Evolutionary conservation across 2,329 filamentous ascomycete genomes (phyloP).

Genomic region (Dactylonectria macrodidyma): DNA sequence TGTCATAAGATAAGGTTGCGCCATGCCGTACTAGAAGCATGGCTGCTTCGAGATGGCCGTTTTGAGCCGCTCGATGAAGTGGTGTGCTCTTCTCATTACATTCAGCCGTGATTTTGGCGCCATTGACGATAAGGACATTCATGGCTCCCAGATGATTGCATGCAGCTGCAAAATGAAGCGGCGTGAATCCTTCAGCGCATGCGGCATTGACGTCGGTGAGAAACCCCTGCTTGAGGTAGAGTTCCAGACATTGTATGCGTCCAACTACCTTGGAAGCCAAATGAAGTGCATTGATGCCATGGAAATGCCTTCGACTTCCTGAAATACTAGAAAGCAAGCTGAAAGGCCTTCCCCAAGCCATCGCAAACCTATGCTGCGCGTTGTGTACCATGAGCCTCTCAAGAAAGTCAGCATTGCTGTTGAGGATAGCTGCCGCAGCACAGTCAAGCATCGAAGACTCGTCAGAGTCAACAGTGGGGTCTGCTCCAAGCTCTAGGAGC

Average conservation of each 20-base stretch:
- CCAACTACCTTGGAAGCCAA: not conserved
- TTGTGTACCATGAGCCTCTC: not conserved
- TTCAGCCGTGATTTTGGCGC: not conserved
- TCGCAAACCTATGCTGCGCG: not conserved
- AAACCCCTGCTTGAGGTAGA: not conserved
- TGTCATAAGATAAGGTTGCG: not conserved
- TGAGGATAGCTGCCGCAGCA: not conserved
- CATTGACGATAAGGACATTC: not conserved
- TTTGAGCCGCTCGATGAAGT: not conserved
- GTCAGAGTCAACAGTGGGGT: not conserved
- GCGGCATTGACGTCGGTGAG: not conserved
- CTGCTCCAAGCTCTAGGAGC: conserved; percentile 7
- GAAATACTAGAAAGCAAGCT: no score
- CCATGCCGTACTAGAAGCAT: not conserved
- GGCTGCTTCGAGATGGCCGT: rapidly evolving
- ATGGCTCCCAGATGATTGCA: not conserved
- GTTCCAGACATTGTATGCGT: not conserved
- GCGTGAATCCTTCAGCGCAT: not conserved
- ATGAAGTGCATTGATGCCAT: not conserved
- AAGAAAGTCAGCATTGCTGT: not conserved
- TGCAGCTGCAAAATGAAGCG: conserved; percentile 15
- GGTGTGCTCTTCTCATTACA: not conserved
- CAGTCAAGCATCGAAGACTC: not conserved
- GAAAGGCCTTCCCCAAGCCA: not conserved
- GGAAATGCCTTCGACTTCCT: not conserved